Conservation (phyloP, 1,139 yeast genomes). For the Wickerhamiella pararugosa region DNA sequence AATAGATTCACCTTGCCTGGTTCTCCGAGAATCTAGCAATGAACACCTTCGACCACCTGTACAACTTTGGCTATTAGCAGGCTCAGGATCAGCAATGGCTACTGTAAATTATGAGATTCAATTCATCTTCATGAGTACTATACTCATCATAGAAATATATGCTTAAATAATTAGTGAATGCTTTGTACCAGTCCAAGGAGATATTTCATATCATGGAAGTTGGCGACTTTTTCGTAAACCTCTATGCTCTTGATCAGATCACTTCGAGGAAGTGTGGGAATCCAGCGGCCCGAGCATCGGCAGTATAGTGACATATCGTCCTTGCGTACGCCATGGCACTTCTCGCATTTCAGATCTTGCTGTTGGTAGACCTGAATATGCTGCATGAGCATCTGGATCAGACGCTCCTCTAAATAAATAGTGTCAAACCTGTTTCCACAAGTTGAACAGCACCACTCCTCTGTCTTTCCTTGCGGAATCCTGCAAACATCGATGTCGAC, state of each 20-base stretch:
- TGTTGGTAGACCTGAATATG: slow-evolving; percentile 44
- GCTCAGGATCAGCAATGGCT: no score
- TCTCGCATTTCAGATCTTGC: slow-evolving; percentile 72
- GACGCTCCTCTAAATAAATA: slow-evolving; percentile 60
- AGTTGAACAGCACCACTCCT: slow-evolving; percentile 46
- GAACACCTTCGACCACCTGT: no score
- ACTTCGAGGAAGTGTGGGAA: slow-evolving; percentile 36
- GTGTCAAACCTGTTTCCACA: slow-evolving; percentile 55
- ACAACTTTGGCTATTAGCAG: no score
- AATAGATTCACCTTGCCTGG: no score
- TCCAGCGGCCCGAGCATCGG: slow-evolving; percentile 80
- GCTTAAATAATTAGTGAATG: not conserved
- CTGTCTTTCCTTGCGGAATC: slow-evolving; percentile 24
- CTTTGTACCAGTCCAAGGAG: not conserved
- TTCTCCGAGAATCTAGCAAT: no score
- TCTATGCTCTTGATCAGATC: slow-evolving; percentile 33
- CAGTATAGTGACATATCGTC: slow-evolving; percentile 66
- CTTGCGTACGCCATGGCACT: slow-evolving; percentile 54
- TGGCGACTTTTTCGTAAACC: slow-evolving; percentile 45
- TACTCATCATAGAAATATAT: not conserved
- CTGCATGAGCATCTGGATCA: slow-evolving; percentile 49
- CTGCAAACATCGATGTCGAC: slow-evolving; percentile 75
- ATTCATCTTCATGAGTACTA: not conserved
- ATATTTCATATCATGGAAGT: slow-evolving; percentile 35
- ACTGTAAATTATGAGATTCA: no score